Conservation (phyloP, 2,329 filamentous ascomycete genomes). For the Ceratocystis diversiconidia region DNA sequence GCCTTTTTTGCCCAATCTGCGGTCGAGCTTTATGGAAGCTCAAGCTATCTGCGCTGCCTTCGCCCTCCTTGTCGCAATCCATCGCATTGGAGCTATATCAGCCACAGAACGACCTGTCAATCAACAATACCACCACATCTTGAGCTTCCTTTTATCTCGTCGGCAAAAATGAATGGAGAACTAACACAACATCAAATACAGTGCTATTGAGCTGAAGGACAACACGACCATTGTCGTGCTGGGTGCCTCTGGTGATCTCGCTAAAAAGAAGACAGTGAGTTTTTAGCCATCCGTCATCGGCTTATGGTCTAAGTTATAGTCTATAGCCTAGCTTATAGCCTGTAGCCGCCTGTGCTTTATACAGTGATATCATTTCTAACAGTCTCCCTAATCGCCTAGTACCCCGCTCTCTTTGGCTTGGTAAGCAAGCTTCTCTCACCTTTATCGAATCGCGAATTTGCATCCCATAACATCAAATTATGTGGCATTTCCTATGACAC, state of each 20-base stretch:
- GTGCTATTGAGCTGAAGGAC: slow-evolving; percentile 89
- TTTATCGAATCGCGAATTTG: neutral
- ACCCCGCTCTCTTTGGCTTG: slow-evolving; percentile 91
- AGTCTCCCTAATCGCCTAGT: slow-evolving; percentile 38
- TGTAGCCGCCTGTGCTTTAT: neutral
- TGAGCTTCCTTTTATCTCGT: neutral
- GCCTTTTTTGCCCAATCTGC: neutral
- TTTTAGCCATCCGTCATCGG: slow-evolving; percentile 18
- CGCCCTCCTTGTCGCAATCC: slow-evolving; percentile 14
- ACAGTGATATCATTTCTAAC: slow-evolving; percentile 7
- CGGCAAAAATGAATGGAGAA: neutral
- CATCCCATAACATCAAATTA: neutral
- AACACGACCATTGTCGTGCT: slow-evolving; percentile 95
- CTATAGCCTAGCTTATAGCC: neutral
- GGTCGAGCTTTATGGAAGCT: slow-evolving; percentile 13
- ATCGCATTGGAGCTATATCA: slow-evolving; percentile 13
- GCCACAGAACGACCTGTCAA: slow-evolving; percentile 6
- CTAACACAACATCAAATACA: slow-evolving; percentile 26
- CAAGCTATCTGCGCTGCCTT: slow-evolving; percentile 1
- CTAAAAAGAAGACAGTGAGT: slow-evolving; percentile 97
- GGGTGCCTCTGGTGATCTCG: slow-evolving; percentile 90
- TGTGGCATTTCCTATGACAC: neutral
- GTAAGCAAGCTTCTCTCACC: slow-evolving; percentile 42
- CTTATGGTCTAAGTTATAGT: neutral
- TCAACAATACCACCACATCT: neutral